phyloP scores from a whole-genome alignment of 495 filamentous ascomycete species.

The Talaromyces trachyspermus region DNA sequence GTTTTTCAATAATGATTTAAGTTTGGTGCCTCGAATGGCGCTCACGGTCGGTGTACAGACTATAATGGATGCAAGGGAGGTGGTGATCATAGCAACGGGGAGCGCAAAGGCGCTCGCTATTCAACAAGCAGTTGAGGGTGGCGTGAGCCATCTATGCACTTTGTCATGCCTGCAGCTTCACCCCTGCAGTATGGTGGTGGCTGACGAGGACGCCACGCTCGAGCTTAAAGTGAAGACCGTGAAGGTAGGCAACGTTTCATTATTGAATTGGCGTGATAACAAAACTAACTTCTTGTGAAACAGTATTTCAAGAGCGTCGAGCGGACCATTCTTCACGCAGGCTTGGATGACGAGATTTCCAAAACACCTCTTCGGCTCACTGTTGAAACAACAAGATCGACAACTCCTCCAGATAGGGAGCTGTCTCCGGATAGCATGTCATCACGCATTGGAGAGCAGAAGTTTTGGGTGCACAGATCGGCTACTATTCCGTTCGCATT shows the following conservation, averaged over 20 bases:
- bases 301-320: slow-evolving; percentile 17
- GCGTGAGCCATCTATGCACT: slow-evolving; percentile 86
- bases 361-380: slow-evolving; percentile 35
- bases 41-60: slow-evolving; percentile 83
- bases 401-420: slow-evolving; percentile 39
- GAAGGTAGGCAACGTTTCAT: slow-evolving; percentile 57
- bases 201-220: slow-evolving; percentile 77
- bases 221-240: slow-evolving; percentile 84
- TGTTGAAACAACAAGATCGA: slow-evolving; percentile 25
- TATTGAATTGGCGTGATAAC: slow-evolving; percentile 46
- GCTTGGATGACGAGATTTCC: slow-evolving; percentile 14
- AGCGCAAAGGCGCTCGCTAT: slow-evolving; percentile 72
- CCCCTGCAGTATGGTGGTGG: slow-evolving; percentile 70
- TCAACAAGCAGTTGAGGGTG: slow-evolving; percentile 72
- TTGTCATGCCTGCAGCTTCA: slow-evolving; percentile 74
- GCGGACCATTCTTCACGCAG: neutral
- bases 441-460: slow-evolving; percentile 37
- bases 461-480: slow-evolving; percentile 2
- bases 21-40: slow-evolving; percentile 72
- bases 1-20: slow-evolving; percentile 70
- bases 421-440: slow-evolving; percentile 63
- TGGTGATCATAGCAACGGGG: slow-evolving; percentile 74
- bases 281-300: slow-evolving; percentile 14
- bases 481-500: slow-evolving; percentile 4
- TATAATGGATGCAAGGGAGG: slow-evolving; percentile 71